phyloP scores from a whole-genome alignment of 768 basidiomycete genomes.

The Russula griseocarnosa region DNA sequence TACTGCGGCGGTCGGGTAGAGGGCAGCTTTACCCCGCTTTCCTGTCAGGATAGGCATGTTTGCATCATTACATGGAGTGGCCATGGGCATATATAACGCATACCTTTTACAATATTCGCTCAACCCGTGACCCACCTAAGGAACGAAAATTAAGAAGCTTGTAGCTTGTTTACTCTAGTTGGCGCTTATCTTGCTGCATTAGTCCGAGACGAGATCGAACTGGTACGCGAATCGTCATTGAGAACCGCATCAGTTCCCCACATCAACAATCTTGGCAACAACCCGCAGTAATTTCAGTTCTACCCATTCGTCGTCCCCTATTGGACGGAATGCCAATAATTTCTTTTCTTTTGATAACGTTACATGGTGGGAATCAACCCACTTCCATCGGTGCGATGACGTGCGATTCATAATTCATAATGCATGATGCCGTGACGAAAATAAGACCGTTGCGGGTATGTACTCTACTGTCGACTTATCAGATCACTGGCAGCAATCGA shows the following conservation, averaged over 20 bases:
- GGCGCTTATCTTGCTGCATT: conserved; percentile 12
- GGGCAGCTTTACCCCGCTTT: neutral
- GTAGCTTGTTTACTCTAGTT: conserved; percentile 19
- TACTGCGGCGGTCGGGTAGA: neutral
- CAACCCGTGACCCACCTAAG: conserved; percentile 3
- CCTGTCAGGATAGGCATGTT: neutral
- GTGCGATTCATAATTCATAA: neutral
- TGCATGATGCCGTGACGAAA: neutral
- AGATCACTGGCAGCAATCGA: neutral
- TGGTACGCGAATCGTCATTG: neutral
- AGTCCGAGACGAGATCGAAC: neutral
- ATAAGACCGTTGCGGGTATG: neutral
- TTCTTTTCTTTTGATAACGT: neutral
- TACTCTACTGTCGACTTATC: neutral
- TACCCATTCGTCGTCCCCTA: neutral
- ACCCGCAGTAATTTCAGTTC: neutral
- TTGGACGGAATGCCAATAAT: neutral
- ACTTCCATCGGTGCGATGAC: neutral
- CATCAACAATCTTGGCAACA: neutral
- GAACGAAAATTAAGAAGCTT: conserved; percentile 7
- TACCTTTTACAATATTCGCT: neutral
- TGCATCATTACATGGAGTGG: neutral
- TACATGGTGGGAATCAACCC: neutral
- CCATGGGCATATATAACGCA: neutral
- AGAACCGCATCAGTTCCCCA: neutral